Base-by-base conservation (phyloP, 2,329 filamentous ascomycete species). In the Mariannaea sp. region DNA sequence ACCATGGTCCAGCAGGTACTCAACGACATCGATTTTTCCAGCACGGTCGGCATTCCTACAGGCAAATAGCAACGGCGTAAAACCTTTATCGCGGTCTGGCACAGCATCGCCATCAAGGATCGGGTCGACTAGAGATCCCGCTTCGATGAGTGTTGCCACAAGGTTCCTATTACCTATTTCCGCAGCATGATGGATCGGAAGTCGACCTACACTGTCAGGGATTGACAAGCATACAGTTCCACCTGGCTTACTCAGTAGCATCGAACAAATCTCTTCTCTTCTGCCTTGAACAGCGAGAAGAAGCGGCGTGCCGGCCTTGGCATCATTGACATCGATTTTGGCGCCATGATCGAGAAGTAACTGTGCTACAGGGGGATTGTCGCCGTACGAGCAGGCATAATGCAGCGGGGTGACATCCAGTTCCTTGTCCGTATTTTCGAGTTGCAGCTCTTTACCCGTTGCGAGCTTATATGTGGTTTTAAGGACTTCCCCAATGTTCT, bases 371-470 rank as follows among this genome's bases (percentile, higher is more conserved):
- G 43, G 50, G 2, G 43, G 12, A 19, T 52, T 52, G 26, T 52
- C 26, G 33, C 49, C 49, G 16, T 41, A 52, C 4, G 41, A 41
- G 10, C 49, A 52, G 1, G 41, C 49, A 24, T 52, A 41, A 14
- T 52, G 49, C 9, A 52, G 42, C 9, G 49, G 49, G 13, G 49
- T 52, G 5, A 52, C 49, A 14, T 52, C 49, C 3, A 45, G 35
- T 16, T 52, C 41, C 17, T 52, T 33, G 5, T 33, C 33, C 17
- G 40, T 17, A 13, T 46, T 16, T 17, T 26, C 24, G 7, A 46
- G 16, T 5, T 35, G 19, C 8, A 40, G 19, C 3, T 41, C 26
- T 10, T 45, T 8, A 6, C 41, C 49, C 3, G 43, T 48, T 17
- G 24, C 43, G 5, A 20, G n/a, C 38, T 48, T 30, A 32, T 27